Evolutionary conservation across 208 protist species (phyloP).

Genomic region (Balamuthia mandrillaris): DNA sequence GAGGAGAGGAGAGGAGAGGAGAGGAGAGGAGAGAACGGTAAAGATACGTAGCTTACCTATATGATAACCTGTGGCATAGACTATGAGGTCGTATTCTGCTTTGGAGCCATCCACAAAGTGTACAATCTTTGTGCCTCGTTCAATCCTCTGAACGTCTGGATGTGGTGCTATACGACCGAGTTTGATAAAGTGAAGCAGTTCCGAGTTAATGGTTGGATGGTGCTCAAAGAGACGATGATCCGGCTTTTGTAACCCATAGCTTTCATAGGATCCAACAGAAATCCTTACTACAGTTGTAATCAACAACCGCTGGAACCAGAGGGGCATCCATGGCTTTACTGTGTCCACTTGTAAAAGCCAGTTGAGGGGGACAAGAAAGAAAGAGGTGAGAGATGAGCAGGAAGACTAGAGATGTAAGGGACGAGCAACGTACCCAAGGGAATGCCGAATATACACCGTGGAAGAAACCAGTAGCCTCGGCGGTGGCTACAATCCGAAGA

Average conservation of each 20-base stretch:
- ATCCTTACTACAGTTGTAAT: not conserved
- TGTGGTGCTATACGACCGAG: conserved; percentile 33
- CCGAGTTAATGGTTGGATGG: conserved; percentile 44
- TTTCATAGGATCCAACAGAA: conserved; percentile 25
- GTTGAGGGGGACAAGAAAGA: not conserved
- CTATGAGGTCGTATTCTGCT: conserved; percentile 29
- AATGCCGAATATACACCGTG: conserved; percentile 23
- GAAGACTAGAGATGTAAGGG: too few species aligned
- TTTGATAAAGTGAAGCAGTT: conserved; percentile 42
- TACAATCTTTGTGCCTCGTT: not conserved
- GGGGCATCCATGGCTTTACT: not conserved
- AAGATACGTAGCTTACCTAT: too few species aligned
- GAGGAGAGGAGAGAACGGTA: too few species aligned
- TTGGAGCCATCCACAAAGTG: conserved; percentile 18
- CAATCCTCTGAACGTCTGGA: not conserved
- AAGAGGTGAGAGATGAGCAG: too few species aligned
- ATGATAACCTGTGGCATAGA: conserved; percentile 38
- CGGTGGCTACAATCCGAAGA: conserved; percentile 12
- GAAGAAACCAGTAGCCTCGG: conserved; percentile 44
- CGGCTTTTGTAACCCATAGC: conserved; percentile 36
- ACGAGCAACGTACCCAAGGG: not conserved
- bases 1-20: too few species aligned
- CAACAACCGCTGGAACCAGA: conserved; percentile 4
- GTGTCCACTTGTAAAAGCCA: not conserved
- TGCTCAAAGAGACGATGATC: conserved; percentile 37